A percentile compares a stretch with the other conserved stretches of the same genome.
These are phyloP conservation scores for Eucalyptus erythrocorys DNA, from an alignment of 345 rosid species.

Conservation along the genomic window DNA sequence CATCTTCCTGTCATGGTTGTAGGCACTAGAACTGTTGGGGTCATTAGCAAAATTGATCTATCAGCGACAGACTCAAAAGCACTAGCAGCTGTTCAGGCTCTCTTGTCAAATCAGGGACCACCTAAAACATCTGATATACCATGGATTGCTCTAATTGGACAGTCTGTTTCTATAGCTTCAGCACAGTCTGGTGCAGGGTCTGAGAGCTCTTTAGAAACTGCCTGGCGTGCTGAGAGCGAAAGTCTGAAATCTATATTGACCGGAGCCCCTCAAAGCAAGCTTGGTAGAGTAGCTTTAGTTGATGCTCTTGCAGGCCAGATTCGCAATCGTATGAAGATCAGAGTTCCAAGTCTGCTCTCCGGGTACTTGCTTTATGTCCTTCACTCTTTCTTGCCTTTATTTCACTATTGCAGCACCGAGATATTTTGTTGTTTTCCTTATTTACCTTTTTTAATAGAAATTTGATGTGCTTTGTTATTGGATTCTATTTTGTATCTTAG, in stretches of 20 bases:
- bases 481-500: background rate
- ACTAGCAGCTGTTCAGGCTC: constrained; percentile 95
- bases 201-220: constrained; percentile 93
- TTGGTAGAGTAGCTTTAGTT: constrained; percentile 90
- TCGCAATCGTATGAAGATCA: constrained; percentile 79
- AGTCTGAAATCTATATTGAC: constrained; percentile 68
- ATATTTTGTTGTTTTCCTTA: background rate
- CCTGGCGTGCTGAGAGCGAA: constrained; percentile 99
- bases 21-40: constrained; percentile 97
- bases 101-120: constrained; percentile 84
- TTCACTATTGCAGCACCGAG: background rate
- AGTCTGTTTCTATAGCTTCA: constrained; percentile 85
- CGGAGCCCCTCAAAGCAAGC: constrained; percentile 88
- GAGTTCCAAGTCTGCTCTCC: constrained; percentile 90
- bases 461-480: background rate
- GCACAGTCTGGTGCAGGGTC: constrained; percentile 59
- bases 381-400: background rate
- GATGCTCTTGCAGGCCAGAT: constrained; percentile 90
- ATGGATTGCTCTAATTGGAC: constrained; percentile 99
- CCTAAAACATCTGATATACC: constrained; percentile 87
- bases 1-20: background rate
- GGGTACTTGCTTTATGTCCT: constrained; percentile 43
- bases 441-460: background rate
- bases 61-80: constrained; percentile 86
- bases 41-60: constrained; percentile 91